These are phyloP conservation scores for Torrubiella hemipterigena DNA, from an alignment of 2,329 filamentous ascomycete genomes.

Conservation along the genomic window DNA sequence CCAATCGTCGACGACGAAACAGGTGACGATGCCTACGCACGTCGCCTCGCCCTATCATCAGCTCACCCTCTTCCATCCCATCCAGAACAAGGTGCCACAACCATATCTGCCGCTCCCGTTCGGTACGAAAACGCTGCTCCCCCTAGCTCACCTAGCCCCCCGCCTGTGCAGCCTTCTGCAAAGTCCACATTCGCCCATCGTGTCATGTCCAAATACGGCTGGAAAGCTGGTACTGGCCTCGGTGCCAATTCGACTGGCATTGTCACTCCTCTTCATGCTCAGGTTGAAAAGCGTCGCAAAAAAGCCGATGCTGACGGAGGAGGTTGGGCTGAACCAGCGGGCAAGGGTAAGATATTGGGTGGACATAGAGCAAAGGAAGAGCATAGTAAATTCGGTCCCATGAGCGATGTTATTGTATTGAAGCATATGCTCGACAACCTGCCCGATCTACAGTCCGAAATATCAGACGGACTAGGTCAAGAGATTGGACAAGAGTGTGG, in stretches of 20 bases:
- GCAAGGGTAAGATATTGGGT: constrained; percentile 70
- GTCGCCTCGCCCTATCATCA: constrained; percentile 44
- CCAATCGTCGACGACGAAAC: constrained; percentile 44
- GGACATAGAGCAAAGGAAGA: constrained; percentile 44
- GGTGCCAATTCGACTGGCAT: constrained; percentile 77
- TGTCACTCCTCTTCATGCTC: constrained; percentile 66
- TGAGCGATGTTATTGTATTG: constrained; percentile 74
- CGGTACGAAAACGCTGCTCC: constrained; percentile 47
- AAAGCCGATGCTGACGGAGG: constrained; percentile 67
- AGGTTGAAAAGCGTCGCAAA: constrained; percentile 79
- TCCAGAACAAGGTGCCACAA: constrained; percentile 18
- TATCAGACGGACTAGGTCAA: constrained; percentile 66
- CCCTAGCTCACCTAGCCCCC: constrained; percentile 40
- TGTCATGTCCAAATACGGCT: constrained; percentile 88
- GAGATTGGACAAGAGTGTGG: constrained; percentile 93
- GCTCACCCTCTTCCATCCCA: constrained; percentile 16
- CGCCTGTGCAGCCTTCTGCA: constrained; percentile 74
- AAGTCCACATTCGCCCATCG: constrained; percentile 78
- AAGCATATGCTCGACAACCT: constrained; percentile 79
- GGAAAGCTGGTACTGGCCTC: constrained; percentile 77
- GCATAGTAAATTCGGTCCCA: constrained; percentile 48
- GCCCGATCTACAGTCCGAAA: constrained; percentile 62
- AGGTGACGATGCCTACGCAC: constrained; percentile 58
- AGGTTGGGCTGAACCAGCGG: constrained; percentile 58
- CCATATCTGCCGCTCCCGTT: constrained; percentile 67